A percentile compares a stretch with the other conserved stretches of the same genome.
These are phyloP conservation scores for Geosmithia flava DNA, from an alignment of 2,329 filamentous ascomycete species.

Conservation along the genomic window DNA sequence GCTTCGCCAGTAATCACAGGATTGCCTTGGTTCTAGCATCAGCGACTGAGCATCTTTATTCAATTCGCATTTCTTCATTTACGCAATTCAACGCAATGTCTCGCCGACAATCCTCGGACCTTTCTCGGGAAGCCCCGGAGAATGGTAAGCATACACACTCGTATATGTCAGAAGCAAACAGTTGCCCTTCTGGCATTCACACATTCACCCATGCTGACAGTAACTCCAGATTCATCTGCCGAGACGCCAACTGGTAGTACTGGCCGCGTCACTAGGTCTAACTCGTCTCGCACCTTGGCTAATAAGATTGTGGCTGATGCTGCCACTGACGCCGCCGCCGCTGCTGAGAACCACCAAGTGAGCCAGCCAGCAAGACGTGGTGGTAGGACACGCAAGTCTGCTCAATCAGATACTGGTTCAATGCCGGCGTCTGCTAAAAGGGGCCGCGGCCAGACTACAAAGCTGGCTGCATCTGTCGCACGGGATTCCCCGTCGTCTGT, in stretches of 20 bases:
- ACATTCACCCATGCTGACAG: not conserved
- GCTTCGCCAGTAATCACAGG: too few relatives aligned
- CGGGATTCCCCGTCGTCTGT: slow-evolving; percentile 19
- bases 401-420: not conserved
- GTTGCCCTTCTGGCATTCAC: too few relatives aligned
- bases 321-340: not conserved
- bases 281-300: not conserved
- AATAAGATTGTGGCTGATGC: not conserved
- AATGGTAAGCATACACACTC: not conserved
- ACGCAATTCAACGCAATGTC: not conserved
- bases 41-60: too few relatives aligned
- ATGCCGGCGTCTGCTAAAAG: not conserved
- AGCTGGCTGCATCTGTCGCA: not conserved
- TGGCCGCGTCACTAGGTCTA: not conserved
- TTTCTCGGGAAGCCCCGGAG: not conserved
- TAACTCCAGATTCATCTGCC: not conserved
- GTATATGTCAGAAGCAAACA: too few relatives aligned
- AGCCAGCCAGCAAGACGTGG: not conserved
- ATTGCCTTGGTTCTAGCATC: too few relatives aligned
- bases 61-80: too few relatives aligned
- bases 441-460: not conserved
- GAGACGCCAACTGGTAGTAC: not conserved
- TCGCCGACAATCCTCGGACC: not conserved
- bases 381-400: not conserved
- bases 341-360: not conserved